phyloP scores from a whole-genome alignment of 2,329 filamentous ascomycete genomes.

The Scopulariopsis brevicaulis region DNA sequence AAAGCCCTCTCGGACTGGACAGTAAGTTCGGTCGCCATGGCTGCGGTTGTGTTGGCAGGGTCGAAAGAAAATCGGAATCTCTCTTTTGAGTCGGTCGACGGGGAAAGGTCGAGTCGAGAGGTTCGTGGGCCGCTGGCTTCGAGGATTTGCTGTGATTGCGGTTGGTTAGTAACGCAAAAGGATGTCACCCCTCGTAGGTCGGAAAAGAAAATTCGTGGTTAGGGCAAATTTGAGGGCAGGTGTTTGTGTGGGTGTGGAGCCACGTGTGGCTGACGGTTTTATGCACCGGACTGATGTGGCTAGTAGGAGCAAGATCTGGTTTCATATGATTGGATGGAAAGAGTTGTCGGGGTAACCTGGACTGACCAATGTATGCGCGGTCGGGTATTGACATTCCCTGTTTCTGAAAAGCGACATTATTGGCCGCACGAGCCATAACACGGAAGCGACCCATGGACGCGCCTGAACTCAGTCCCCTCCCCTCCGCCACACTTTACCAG shows the following conservation, averaged over 20 bases:
- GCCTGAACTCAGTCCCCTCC: background rate
- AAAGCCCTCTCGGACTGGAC: conserved; percentile 99
- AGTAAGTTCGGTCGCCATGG: conserved; percentile 96
- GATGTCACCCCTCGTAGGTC: background rate
- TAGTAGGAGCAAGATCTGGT: background rate
- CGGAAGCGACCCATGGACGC: background rate
- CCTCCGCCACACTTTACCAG: background rate
- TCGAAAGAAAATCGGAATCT: background rate
- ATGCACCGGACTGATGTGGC: background rate
- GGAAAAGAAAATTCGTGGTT: conserved; percentile 5
- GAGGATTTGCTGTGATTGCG: conserved; percentile 5
- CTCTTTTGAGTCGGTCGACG: background rate
- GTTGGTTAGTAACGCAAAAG: conserved; percentile 4
- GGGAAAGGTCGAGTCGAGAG: conserved; percentile 3
- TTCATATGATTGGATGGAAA: background rate
- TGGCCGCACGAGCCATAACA: conserved; percentile 1
- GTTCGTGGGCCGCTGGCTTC: conserved; percentile 2
- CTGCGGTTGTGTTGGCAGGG: conserved; percentile 14
- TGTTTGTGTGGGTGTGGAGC: background rate
- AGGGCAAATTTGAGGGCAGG: conserved; percentile 5
- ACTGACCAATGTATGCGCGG: background rate
- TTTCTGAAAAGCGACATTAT: background rate
- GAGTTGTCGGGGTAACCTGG: conserved; percentile 1
- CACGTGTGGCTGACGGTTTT: background rate
- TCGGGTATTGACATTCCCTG: background rate